Percentiles rank a stretch among this genome's conserved stretches.
Evolutionary conservation across 768 basidiomycete species (phyloP).

Genomic region (Tulasnella calospora): DNA sequence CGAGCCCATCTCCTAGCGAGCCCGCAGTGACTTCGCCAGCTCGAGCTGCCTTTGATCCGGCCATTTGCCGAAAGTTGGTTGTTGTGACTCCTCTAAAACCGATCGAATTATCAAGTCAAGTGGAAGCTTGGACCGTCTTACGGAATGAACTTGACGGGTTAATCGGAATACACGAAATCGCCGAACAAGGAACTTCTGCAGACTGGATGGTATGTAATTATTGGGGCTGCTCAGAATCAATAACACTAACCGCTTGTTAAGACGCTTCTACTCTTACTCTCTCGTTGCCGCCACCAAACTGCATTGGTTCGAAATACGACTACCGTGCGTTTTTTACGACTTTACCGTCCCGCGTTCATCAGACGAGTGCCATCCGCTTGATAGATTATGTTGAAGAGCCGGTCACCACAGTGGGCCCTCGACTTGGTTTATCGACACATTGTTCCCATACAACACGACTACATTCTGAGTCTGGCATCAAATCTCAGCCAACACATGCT

Average conservation of each 20-base stretch:
- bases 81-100: conserved; percentile 35
- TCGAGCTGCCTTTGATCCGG: conserved; percentile 31
- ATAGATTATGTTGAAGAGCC: background rate
- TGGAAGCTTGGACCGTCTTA: conserved; percentile 27
- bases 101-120: conserved; percentile 25
- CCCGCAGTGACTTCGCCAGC: conserved; percentile 26
- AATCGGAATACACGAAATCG: conserved; percentile 5
- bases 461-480: background rate
- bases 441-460: background rate
- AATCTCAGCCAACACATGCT: background rate
- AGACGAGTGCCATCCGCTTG: background rate
- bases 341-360: background rate
- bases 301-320: conserved; percentile 16
- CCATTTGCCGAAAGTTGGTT: conserved; percentile 31
- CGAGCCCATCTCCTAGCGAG: background rate
- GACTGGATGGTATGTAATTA: conserved; percentile 14
- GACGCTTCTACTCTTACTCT: background rate
- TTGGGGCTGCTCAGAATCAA: background rate
- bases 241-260: background rate
- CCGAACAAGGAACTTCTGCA: background rate
- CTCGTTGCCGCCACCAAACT: background rate
- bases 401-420: background rate
- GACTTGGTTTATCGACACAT: background rate
- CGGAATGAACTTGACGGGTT: conserved; percentile 29
- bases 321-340: background rate